phyloP scores from a whole-genome alignment of 257 asterid genomes.

The Nyctanthes arbortristis region DNA sequence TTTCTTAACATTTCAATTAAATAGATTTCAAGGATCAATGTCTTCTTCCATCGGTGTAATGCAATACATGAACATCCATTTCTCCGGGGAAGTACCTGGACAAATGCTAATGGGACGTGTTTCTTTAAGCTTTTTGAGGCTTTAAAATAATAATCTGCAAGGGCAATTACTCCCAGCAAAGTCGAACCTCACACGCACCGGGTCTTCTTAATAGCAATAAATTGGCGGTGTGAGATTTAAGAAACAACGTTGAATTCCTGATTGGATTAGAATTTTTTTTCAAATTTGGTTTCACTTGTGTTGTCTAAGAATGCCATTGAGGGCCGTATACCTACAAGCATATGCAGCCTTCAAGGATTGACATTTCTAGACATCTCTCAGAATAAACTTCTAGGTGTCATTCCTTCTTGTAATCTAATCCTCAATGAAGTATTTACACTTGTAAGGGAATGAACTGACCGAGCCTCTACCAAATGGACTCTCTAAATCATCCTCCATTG shows the following conservation, averaged over 20 bases:
- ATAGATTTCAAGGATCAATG: conserved; percentile 24
- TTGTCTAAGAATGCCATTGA: conserved; percentile 20
- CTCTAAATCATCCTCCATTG: conserved; percentile 20
- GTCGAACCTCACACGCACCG: conserved; percentile 20
- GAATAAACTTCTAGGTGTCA: conserved; percentile 12
- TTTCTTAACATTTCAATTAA: conserved; percentile 27
- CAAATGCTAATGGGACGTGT: conserved; percentile 6
- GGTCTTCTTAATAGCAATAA: conserved; percentile 14
- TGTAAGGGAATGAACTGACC: conserved; percentile 23
- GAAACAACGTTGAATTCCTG: conserved; percentile 24
- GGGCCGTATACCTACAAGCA: conserved; percentile 21
- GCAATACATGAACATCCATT: conserved; percentile 14
- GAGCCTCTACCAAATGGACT: conserved; percentile 21
- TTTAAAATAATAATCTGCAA: conserved; percentile 23
- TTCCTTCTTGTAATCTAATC: conserved; percentile 33
- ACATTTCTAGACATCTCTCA: conserved; percentile 25
- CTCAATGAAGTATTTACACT: conserved; percentile 22
- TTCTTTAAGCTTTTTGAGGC: not conserved
- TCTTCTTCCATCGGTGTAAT: conserved; percentile 26
- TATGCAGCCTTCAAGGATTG: conserved; percentile 17
- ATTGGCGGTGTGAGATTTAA: conserved; percentile 10
- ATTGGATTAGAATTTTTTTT: conserved; percentile 24
- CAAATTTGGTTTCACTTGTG: not conserved
- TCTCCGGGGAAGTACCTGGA: conserved; percentile 23
- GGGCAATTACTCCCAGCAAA: conserved; percentile 24